These are phyloP conservation scores for Talaromyces piceae DNA, from an alignment of 2,329 filamentous ascomycete species.

Conservation along the genomic window DNA sequence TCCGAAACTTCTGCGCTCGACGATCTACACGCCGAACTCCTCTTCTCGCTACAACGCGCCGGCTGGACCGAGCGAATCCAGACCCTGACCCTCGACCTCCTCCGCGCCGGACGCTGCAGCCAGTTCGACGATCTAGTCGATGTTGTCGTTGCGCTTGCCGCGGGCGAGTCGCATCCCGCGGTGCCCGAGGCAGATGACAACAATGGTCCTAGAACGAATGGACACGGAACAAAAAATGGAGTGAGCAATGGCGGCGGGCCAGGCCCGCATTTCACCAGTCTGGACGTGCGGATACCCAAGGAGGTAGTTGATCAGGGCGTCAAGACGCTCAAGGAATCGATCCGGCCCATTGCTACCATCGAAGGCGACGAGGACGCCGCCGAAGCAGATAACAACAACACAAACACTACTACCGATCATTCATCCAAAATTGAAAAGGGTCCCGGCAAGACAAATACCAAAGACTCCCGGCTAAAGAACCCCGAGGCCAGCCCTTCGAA, in stretches of 20 bases:
- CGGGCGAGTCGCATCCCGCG: slow-evolving; percentile 25
- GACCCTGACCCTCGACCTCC: slow-evolving; percentile 47
- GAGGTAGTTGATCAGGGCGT: slow-evolving; percentile 45
- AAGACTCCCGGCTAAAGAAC: background rate
- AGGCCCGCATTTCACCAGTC: slow-evolving; percentile 27
- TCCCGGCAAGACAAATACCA: slow-evolving; percentile 5
- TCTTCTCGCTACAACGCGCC: slow-evolving; percentile 48
- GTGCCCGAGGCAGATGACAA: slow-evolving; percentile 8
- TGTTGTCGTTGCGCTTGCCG: slow-evolving; percentile 43
- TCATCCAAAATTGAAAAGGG: slow-evolving; percentile 8
- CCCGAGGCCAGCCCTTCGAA: slow-evolving; percentile 6
- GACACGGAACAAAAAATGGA: slow-evolving; percentile 18
- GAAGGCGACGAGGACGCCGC: slow-evolving; percentile 28
- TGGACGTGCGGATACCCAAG: slow-evolving; percentile 44
- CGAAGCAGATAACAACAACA: slow-evolving; percentile 9
- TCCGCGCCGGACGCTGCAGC: slow-evolving; percentile 51
- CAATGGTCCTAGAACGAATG: slow-evolving; percentile 3
- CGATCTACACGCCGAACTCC: slow-evolving; percentile 48
- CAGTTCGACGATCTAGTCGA: slow-evolving; percentile 51
- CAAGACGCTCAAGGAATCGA: slow-evolving; percentile 44
- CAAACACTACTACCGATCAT: too few relatives aligned
- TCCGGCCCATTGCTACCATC: slow-evolving; percentile 44
- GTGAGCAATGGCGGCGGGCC: slow-evolving; percentile 7
- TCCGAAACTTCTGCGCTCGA: slow-evolving; percentile 10
- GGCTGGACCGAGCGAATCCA: slow-evolving; percentile 54